phyloP scores from a whole-genome alignment of 2,329 filamentous ascomycete genomes.

The Aureobasidium sp. region DNA sequence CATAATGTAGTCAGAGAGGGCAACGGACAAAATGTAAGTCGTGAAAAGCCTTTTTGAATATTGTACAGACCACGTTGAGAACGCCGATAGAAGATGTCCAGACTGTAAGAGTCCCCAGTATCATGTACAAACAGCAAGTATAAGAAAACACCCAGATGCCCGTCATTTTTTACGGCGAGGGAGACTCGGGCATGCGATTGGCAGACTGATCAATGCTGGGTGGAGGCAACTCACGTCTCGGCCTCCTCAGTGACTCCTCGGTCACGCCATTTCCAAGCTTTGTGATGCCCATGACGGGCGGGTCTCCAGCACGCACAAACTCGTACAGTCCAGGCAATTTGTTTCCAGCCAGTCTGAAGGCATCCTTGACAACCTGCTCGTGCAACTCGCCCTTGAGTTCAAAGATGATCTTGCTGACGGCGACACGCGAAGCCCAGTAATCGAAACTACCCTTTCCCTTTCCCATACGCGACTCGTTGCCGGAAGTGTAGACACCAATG shows the following conservation, averaged over 20 bases:
- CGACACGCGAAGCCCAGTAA: conserved; percentile 86
- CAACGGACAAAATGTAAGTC: not conserved
- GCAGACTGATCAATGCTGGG: conserved; percentile 16
- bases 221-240: conserved; percentile 57
- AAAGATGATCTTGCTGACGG: conserved; percentile 86
- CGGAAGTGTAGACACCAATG: conserved; percentile 89
- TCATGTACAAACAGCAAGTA: not conserved
- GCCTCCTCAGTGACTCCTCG: conserved; percentile 73
- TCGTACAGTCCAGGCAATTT: conserved; percentile 95
- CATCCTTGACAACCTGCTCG: conserved; percentile 89
- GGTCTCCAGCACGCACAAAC: conserved; percentile 87
- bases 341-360: conserved; percentile 86
- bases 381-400: conserved; percentile 88
- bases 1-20: not conserved
- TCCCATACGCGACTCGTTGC: conserved; percentile 97
- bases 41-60: not conserved
- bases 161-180: not conserved
- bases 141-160: not conserved
- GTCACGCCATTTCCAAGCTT: conserved; percentile 78
- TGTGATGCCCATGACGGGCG: conserved; percentile 84
- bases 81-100: not conserved
- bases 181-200: conserved; percentile 11
- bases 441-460: conserved; percentile 98
- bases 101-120: not conserved
- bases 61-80: not conserved